Evolutionary conservation across 2,329 filamentous ascomycete species (phyloP).

Genomic region (Colletotrichum sp.): DNA sequence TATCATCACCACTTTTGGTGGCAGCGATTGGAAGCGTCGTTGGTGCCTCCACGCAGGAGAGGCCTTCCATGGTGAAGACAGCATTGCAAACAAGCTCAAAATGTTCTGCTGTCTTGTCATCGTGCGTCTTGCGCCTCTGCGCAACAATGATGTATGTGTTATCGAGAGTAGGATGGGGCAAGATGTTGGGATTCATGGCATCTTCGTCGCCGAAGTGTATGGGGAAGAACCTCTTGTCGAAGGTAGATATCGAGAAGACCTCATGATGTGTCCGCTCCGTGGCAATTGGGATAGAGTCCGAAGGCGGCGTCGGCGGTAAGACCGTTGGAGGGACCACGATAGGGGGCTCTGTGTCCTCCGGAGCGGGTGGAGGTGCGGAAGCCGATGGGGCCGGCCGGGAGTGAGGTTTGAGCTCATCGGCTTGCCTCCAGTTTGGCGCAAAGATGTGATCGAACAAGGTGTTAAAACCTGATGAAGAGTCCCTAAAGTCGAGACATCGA

Average conservation of each 20-base stretch:
- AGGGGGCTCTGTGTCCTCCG: conserved; percentile 35
- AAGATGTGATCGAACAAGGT: conserved; percentile 12
- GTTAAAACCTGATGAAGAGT: background rate
- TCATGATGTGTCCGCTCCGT: conserved; percentile 32
- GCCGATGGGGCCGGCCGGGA: conserved; percentile 38
- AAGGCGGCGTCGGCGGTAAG: background rate
- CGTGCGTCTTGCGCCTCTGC: conserved; percentile 41
- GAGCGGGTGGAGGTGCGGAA: conserved; percentile 25
- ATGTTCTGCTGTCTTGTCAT: conserved; percentile 34
- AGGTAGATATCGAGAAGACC: conserved; percentile 51
- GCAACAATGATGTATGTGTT: conserved; percentile 58
- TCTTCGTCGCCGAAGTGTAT: conserved; percentile 49
- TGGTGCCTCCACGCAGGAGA: conserved; percentile 48
- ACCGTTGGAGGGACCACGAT: background rate
- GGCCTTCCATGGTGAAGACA: conserved; percentile 42
- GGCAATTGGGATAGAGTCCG: background rate
- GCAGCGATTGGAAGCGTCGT: conserved; percentile 49
- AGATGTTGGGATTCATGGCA: conserved; percentile 60
- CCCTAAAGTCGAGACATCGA: background rate
- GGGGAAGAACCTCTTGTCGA: conserved; percentile 50
- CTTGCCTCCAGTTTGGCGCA: conserved; percentile 7
- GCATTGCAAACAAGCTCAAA: conserved; percentile 57
- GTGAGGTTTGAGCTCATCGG: conserved; percentile 11
- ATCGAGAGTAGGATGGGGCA: conserved; percentile 55
- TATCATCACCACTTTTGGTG: conserved; percentile 39